Percentiles rank a stretch among this genome's conserved stretches.
phyloP scores from a whole-genome alignment of 2,329 filamentous ascomycete species.

The Curvularia spicifera region DNA sequence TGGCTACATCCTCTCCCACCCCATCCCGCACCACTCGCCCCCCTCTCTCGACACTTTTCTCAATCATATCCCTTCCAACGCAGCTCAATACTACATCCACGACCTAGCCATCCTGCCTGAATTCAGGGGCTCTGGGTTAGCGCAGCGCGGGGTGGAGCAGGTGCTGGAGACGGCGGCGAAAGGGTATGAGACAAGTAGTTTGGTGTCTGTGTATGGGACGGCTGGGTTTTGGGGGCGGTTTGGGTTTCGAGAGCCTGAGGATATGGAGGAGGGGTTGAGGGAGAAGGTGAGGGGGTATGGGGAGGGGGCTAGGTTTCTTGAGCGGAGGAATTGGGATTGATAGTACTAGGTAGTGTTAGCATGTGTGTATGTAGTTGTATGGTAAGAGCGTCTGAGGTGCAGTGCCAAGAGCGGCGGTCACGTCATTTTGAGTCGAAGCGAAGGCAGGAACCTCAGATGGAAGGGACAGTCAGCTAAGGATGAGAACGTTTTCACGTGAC shows the following conservation, averaged over 20 bases:
- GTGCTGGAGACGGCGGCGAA: conserved; percentile 8
- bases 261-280: conserved; percentile 6
- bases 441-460: not conserved
- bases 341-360: too few species aligned
- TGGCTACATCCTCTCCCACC: conserved; percentile 29
- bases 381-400: too few species aligned
- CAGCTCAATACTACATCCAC: conserved; percentile 31
- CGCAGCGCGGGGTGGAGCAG: conserved; percentile 7
- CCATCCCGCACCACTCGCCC: conserved; percentile 16
- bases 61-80: conserved; percentile 9
- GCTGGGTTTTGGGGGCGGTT: conserved; percentile 23
- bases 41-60: conserved; percentile 21
- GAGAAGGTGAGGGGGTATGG: conserved; percentile 24
- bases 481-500: too few species aligned
- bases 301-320: conserved; percentile 22
- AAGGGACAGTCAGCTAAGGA: too few species aligned
- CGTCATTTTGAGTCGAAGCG: not conserved
- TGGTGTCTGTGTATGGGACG: conserved; percentile 25
- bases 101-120: conserved; percentile 27
- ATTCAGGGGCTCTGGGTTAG: conserved; percentile 15
- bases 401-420: not conserved
- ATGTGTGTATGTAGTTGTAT: not conserved
- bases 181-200: conserved; percentile 11
- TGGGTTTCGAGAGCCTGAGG: conserved; percentile 17
- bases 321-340: conserved; percentile 15